Conservation (phyloP, 805 yeast genomes). For the Diddensiella caesifluorescens region DNA sequence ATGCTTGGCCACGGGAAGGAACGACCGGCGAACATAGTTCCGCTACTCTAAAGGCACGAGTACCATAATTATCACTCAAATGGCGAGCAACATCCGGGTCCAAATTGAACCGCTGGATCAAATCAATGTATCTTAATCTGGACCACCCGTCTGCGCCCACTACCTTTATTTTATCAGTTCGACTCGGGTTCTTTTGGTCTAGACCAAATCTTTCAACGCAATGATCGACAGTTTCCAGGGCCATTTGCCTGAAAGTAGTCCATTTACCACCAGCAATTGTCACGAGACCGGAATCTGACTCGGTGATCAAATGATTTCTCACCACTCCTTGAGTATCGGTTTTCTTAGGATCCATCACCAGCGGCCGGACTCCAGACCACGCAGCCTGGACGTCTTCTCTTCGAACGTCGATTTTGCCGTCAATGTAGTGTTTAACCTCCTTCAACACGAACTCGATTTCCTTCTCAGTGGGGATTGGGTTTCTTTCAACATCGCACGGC, state of each 20-base stretch:
- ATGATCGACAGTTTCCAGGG: conserved; percentile 82
- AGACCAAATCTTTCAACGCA: conserved; percentile 48
- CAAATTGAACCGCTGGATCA: conserved; percentile 71
- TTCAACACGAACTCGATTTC: conserved; percentile 82
- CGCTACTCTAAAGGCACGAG: conserved; percentile 66
- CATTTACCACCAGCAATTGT: conserved; percentile 97
- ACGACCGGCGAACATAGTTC: conserved; percentile 41
- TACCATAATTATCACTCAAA: conserved; percentile 82
- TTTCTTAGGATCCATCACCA: conserved; percentile 66
- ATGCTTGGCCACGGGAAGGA: conserved; percentile 28
- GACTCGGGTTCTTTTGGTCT: conserved; percentile 36
- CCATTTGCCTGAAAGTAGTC: conserved; percentile 98
- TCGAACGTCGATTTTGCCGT: conserved; percentile 70
- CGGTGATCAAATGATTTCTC: conserved; percentile 77
- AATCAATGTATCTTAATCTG: conserved; percentile 64
- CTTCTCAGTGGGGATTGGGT: conserved; percentile 79
- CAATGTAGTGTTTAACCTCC: conserved; percentile 82
- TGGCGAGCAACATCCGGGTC: conserved; percentile 74
- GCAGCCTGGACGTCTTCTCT: conserved; percentile 90
- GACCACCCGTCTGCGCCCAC: conserved; percentile 82
- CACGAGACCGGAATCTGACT: conserved; percentile 67
- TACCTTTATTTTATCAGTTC: conserved; percentile 46
- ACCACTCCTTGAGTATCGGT: conserved; percentile 81
- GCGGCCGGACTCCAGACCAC: conserved; percentile 96
- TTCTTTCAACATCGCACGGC: conserved; percentile 43